Evolutionary conservation across 108 stramenopile genomes (phyloP).

Genomic region (Nitzschia sp.): DNA sequence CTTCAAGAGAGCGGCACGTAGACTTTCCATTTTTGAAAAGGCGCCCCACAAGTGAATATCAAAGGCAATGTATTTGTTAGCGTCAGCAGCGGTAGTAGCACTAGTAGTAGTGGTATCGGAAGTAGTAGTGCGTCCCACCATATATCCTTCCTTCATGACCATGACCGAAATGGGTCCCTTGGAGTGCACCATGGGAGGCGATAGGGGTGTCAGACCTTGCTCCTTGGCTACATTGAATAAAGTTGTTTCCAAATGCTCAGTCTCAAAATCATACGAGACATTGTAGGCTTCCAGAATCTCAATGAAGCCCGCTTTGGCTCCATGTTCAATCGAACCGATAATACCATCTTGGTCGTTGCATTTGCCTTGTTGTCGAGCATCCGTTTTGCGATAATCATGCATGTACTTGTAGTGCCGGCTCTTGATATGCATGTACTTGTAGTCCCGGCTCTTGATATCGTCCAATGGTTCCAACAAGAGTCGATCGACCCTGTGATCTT

Average conservation of each 20-base stretch:
- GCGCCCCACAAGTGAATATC: conserved; percentile 54
- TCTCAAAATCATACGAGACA: conserved; percentile 26
- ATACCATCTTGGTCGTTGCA: conserved; percentile 14
- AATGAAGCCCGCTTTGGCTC: conserved; percentile 59
- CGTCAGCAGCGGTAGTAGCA: no score
- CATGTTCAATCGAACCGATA: conserved; percentile 25
- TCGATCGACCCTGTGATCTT: conserved; percentile 31
- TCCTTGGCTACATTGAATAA: conserved; percentile 27
- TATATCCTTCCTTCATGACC: conserved; percentile 56
- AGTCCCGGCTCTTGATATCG: conserved; percentile 32
- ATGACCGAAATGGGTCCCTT: conserved; percentile 30
- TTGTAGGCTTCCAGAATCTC: conserved; percentile 68
- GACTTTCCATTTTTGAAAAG: conserved; percentile 42
- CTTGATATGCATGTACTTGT: conserved; percentile 30
- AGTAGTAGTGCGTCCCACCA: conserved; percentile 54
- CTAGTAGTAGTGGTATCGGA: no score
- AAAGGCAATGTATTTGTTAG: conserved; percentile 63
- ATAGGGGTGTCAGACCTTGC: conserved; percentile 36
- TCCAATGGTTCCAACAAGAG: conserved; percentile 34
- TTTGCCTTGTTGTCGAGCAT: conserved; percentile 32
- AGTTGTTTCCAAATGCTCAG: conserved; percentile 3
- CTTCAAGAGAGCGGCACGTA: conserved; percentile 34
- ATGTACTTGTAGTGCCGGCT: conserved; percentile 24
- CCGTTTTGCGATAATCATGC: conserved; percentile 67
- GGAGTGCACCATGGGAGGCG: background rate